phyloP scores from a whole-genome alignment of 306 rosid genomes.

The Begonia loranthoides region DNA sequence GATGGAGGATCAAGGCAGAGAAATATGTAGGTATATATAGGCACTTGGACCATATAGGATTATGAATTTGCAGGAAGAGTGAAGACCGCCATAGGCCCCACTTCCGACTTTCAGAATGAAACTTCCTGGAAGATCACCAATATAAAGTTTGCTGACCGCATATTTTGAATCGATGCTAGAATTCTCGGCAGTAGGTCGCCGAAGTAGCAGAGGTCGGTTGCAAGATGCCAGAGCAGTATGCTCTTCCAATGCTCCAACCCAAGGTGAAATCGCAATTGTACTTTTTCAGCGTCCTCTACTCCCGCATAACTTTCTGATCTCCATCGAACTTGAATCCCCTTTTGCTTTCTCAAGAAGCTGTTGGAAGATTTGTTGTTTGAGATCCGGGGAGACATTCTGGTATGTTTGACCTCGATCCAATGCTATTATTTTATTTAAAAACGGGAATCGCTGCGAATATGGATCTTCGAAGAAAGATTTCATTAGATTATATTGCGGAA shows the following conservation, averaged over 20 bases:
- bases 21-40: too few relatives aligned
- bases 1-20: too few relatives aligned
- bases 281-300: too few relatives aligned
- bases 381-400: neutral
- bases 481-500: conserved; percentile 19
- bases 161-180: neutral
- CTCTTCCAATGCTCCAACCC: neutral
- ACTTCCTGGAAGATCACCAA: too few relatives aligned
- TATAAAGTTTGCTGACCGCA: neutral
- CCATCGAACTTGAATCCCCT: neutral
- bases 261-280: too few relatives aligned
- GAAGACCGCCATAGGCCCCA: too few relatives aligned
- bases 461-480: conserved; percentile 2
- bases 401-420: neutral
- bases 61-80: too few relatives aligned
- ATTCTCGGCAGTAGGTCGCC: neutral
- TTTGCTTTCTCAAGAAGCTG: neutral
- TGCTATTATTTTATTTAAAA: too few relatives aligned
- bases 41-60: too few relatives aligned
- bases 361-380: neutral
- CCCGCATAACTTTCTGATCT: neutral
- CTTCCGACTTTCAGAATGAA: too few relatives aligned
- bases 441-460: neutral
- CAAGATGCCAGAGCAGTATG: neutral
- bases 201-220: neutral